A percentile compares a stretch with the other conserved stretches of the same genome.
phyloP scores from a whole-genome alignment of 495 filamentous ascomycete genomes.

The Penicillium parvum region DNA sequence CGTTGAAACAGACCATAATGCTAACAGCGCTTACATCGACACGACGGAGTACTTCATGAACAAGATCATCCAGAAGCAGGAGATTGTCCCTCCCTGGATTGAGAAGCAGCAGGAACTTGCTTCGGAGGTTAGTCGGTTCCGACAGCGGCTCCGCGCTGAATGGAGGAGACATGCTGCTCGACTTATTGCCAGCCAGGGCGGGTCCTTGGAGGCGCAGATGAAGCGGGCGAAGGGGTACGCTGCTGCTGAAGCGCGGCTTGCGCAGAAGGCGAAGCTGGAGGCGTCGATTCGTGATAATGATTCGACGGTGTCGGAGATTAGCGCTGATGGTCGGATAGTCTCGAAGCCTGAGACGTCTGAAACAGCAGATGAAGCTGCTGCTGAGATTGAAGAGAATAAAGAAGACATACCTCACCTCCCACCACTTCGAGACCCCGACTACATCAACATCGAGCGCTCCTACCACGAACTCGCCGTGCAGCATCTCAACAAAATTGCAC shows the following conservation, averaged over 20 bases:
- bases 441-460: conserved; percentile 63
- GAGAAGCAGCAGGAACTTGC: conserved; percentile 95
- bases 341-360: conserved; percentile 5
- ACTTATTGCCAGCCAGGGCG: conserved; percentile 74
- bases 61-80: conserved; percentile 95
- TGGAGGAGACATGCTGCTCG: conserved; percentile 85
- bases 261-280: conserved; percentile 42
- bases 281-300: conserved; percentile 33
- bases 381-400: neutral
- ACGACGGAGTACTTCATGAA: conserved; percentile 99
- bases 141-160: conserved; percentile 67
- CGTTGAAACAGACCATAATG: conserved; percentile 72
- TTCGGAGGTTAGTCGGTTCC: conserved; percentile 63
- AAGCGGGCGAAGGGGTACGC: conserved; percentile 68
- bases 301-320: conserved; percentile 14
- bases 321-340: conserved; percentile 25
- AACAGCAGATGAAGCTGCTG: conserved; percentile 3
- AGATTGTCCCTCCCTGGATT: conserved; percentile 62
- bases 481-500: conserved; percentile 72
- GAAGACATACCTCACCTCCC: conserved; percentile 34
- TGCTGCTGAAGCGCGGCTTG: conserved; percentile 57
- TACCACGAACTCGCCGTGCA: conserved; percentile 77
- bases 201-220: conserved; percentile 73
- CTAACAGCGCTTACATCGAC: conserved; percentile 85
- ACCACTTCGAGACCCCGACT: conserved; percentile 41